Base-by-base conservation (phyloP, 2,329 filamentous ascomycete species). In the Aureobasidium sp. region DNA sequence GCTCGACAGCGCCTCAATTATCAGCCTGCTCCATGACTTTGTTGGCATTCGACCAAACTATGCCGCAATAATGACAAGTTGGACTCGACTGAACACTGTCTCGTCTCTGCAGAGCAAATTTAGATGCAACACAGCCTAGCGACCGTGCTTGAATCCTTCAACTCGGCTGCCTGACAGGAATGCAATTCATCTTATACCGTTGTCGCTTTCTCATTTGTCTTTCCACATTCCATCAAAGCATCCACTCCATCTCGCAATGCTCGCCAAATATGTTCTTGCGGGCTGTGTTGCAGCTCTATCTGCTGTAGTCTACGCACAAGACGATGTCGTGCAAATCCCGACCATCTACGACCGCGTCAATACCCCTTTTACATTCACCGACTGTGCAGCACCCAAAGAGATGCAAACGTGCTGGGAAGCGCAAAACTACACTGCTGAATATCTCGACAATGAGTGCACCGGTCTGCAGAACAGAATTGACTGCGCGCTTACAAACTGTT, bases 391-490 rank as follows among this genome's bases (percentile, higher is more conserved):
- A 29, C 56, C 56, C 0, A n/a, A 15, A 3, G 56, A 59, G 8
- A 59, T 59, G 56, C 8, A 59, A 20, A 49, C 56, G 1, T 59
- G 56, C 25, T 59, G 56, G 56, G 11, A 48, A n/a, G 31, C 56
- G 4, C 55, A 58, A 27, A 59, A 59, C 34, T 34, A n/a, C 27
- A 44, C 34, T 5, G 20, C 3, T 11, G 22, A 45, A 39, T 42
- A 37, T 22, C 3, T n/a, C 17, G 25, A 59, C 22, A 3, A 11
- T 5, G 5, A 7, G 1, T 59, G 56, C 15, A 22, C n/a, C 1
- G 42, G 31, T 25, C 2, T 49, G 34, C 20, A 49, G 9, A 20
- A 48, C 12, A 48, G 45, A n/a, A 37, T 59, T 6, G 8, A 49
- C 17, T 59, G 56, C n/a, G 34, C 44, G 2, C 44, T 59, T 8